Evolutionary conservation across 768 basidiomycete genomes (phyloP).

Genomic region (Dioszegia hungarica): DNA sequence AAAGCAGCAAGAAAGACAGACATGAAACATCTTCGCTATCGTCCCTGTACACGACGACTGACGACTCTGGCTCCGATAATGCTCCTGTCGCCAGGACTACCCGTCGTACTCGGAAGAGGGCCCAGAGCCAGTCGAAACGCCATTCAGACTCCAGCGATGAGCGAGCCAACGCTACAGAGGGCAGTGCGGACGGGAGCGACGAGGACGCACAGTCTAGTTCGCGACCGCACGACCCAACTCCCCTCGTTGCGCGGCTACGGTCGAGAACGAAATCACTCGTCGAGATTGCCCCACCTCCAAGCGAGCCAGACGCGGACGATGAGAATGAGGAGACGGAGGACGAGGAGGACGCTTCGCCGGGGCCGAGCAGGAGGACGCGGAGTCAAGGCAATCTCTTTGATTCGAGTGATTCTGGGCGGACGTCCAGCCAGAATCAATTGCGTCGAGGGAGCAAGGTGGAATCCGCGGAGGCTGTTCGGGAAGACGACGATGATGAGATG

Average conservation of each 20-base stretch:
- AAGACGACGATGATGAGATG: too few relatives aligned
- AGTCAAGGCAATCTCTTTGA: background rate
- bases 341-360: background rate
- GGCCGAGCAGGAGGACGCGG: background rate
- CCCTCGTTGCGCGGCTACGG: slow-evolving; percentile 12
- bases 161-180: background rate
- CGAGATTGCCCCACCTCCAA: background rate
- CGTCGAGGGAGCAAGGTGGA: too few relatives aligned
- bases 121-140: slow-evolving; percentile 6
- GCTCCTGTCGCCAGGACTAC: slow-evolving; percentile 12
- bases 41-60: slow-evolving; percentile 37
- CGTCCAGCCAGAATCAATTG: too few relatives aligned
- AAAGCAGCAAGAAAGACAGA: slow-evolving; percentile 5
- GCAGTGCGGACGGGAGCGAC: background rate
- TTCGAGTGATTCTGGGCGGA: background rate
- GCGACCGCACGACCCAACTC: too few relatives aligned
- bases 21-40: slow-evolving; percentile 31
- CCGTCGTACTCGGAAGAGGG: slow-evolving; percentile 15
- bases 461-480: too few relatives aligned
- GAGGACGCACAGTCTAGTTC: background rate
- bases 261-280: slow-evolving; percentile 8
- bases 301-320: slow-evolving; percentile 9
- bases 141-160: slow-evolving; percentile 3
- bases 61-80: slow-evolving; percentile 18
- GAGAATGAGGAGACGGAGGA: slow-evolving; percentile 5